These are phyloP conservation scores for Poa pratensis DNA, from an alignment of 176 grass and related monocot species.

Conservation along the genomic window DNA sequence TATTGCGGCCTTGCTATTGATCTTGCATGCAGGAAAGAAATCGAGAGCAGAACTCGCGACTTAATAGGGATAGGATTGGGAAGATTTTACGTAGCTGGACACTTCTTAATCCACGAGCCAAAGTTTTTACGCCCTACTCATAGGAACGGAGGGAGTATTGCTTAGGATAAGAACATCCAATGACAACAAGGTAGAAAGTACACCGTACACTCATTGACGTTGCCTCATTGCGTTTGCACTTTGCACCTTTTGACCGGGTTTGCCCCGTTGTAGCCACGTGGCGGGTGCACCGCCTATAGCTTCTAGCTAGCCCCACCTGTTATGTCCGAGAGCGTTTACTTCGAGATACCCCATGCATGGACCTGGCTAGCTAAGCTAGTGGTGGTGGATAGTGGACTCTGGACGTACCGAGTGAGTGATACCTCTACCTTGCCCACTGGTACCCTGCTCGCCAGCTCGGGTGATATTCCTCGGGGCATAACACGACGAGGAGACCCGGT, in stretches of 20 bases:
- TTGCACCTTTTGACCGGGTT: constrained; percentile 40
- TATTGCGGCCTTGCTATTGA: no score
- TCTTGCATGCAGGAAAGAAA: no score
- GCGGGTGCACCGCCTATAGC: not conserved
- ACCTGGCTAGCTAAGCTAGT: not conserved
- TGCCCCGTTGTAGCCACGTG: constrained; percentile 51
- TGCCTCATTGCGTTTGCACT: constrained; percentile 21
- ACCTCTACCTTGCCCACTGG: not conserved
- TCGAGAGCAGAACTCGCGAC: no score
- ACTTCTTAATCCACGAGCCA: no score
- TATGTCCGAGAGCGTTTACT: constrained; percentile 24
- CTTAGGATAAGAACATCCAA: not conserved
- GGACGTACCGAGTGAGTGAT: not conserved
- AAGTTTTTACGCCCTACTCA: no score
- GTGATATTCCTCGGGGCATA: constrained; percentile 44
- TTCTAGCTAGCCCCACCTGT: not conserved
- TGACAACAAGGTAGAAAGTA: not conserved
- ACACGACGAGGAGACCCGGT: constrained; percentile 44
- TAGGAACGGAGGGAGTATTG: no score
- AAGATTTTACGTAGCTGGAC: no score
- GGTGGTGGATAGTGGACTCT: constrained; percentile 21
- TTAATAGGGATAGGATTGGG: no score
- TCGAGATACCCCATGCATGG: not conserved
- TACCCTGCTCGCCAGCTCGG: not conserved
- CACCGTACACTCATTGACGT: not conserved